phyloP scores from a whole-genome alignment of 2,329 filamentous ascomycete species.

The Nakataea oryzae region DNA sequence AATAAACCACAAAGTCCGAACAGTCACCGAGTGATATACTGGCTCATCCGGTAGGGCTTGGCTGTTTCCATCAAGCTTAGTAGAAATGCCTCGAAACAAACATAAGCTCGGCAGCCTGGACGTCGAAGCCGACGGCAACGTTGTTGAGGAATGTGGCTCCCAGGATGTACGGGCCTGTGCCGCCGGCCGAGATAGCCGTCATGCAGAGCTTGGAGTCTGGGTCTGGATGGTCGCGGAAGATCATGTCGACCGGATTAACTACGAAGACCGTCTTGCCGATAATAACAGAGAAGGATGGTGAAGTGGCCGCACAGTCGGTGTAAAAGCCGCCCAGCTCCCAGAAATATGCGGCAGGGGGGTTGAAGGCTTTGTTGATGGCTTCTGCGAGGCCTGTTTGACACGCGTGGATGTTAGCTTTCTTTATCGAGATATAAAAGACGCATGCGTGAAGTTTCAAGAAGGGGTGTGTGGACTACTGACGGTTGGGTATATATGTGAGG shows the following conservation, averaged over 20 bases:
- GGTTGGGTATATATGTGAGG: slow-evolving; percentile 36
- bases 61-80: background rate
- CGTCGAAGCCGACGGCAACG: slow-evolving; percentile 30
- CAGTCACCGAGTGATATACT: background rate
- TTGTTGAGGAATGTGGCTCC: slow-evolving; percentile 41
- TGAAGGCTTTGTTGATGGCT: slow-evolving; percentile 33
- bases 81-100: slow-evolving; percentile 15
- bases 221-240: slow-evolving; percentile 30
- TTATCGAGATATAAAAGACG: background rate
- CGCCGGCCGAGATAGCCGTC: slow-evolving; percentile 32
- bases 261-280: slow-evolving; percentile 31
- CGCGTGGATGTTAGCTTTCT: background rate
- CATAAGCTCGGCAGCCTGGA: slow-evolving; percentile 15
- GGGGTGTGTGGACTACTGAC: slow-evolving; percentile 20
- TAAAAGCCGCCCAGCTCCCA: slow-evolving; percentile 38
- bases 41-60: background rate
- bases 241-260: slow-evolving; percentile 36
- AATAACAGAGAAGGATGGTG: slow-evolving; percentile 33
- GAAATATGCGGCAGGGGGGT: slow-evolving; percentile 34
- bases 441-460: background rate
- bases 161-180: slow-evolving; percentile 34
- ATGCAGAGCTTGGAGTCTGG: slow-evolving; percentile 36
- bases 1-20: too few relatives aligned
- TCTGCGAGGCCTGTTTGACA: slow-evolving; percentile 29
- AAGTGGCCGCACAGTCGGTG: slow-evolving; percentile 33